Evolutionary conservation across 257 asterid species (phyloP).

Genomic region (Marsdenia floribunda): DNA sequence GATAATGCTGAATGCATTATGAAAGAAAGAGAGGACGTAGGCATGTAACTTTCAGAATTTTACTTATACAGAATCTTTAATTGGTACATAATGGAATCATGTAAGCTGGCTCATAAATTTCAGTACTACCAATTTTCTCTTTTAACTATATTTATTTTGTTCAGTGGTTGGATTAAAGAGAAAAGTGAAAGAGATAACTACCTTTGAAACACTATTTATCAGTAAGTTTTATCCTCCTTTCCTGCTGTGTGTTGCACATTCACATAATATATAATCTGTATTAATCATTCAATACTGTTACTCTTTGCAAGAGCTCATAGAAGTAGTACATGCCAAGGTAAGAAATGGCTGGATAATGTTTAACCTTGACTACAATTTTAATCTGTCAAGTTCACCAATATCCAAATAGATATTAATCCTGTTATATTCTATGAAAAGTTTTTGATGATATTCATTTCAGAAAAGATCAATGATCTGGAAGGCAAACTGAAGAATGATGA

Average conservation of each 20-base stretch:
- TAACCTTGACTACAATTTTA: background rate
- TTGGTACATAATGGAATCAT: background rate
- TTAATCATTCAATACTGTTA: background rate
- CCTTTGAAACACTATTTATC: constrained; percentile 29
- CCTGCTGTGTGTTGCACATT: background rate
- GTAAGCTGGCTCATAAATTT: background rate
- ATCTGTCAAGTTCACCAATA: background rate
- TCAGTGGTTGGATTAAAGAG: constrained; percentile 31
- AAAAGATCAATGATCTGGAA: constrained; percentile 29
- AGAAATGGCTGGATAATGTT: background rate
- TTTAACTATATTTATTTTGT: constrained; percentile 7
- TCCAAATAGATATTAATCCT: background rate
- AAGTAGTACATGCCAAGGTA: background rate
- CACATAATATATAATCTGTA: background rate
- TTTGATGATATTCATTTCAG: constrained; percentile 21
- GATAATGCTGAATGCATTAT: constrained; percentile 23
- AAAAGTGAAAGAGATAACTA: constrained; percentile 33
- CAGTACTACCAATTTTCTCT: background rate
- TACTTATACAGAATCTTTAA: constrained; percentile 2
- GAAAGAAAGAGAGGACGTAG: constrained; percentile 37
- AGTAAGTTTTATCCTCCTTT: constrained; percentile 21
- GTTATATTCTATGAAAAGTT: background rate
- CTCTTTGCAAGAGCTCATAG: background rate
- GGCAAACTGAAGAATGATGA: constrained; percentile 27
- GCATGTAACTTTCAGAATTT: constrained; percentile 26